Percentiles rank a stretch among this genome's conserved stretches.
Evolutionary conservation across 768 basidiomycete species (phyloP).

Genomic region (Hemileccinum impolitum): DNA sequence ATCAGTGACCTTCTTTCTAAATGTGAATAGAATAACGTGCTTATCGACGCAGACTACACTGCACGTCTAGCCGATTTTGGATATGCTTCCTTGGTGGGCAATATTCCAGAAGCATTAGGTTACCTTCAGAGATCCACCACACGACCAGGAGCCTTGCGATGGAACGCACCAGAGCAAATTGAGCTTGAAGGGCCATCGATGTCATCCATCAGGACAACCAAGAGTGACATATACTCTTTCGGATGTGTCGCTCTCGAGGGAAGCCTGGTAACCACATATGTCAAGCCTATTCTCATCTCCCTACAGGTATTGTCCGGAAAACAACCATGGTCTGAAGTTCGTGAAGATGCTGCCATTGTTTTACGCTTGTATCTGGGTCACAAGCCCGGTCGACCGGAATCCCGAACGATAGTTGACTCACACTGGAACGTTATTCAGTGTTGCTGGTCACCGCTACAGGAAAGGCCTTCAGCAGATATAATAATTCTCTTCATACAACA

Average conservation of each 20-base stretch:
- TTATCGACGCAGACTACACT: too few relatives aligned
- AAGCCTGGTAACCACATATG: slow-evolving; percentile 8
- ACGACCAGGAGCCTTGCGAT: too few relatives aligned
- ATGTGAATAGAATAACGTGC: too few relatives aligned
- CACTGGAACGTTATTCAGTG: slow-evolving; percentile 3
- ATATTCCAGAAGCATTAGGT: too few relatives aligned
- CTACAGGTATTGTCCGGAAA: slow-evolving; percentile 19
- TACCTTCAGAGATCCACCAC: too few relatives aligned
- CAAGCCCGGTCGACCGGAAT: neutral
- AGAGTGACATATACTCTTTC: too few relatives aligned
- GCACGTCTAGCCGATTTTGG: too few relatives aligned
- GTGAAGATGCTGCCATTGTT: neutral
- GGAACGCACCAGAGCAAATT: too few relatives aligned
- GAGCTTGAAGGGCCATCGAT: too few relatives aligned
- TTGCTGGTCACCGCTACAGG: neutral
- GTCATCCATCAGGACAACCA: too few relatives aligned
- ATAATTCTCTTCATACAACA: neutral
- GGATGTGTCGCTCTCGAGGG: neutral
- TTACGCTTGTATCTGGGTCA: slow-evolving; percentile 7
- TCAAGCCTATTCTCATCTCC: neutral
- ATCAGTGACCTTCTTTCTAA: too few relatives aligned
- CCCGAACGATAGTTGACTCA: neutral
- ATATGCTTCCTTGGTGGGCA: too few relatives aligned
- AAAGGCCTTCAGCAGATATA: neutral
- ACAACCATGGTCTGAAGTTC: slow-evolving; percentile 3